Base-by-base conservation (phyloP, 495 filamentous ascomycete genomes). In the Echria macrotheca region DNA sequence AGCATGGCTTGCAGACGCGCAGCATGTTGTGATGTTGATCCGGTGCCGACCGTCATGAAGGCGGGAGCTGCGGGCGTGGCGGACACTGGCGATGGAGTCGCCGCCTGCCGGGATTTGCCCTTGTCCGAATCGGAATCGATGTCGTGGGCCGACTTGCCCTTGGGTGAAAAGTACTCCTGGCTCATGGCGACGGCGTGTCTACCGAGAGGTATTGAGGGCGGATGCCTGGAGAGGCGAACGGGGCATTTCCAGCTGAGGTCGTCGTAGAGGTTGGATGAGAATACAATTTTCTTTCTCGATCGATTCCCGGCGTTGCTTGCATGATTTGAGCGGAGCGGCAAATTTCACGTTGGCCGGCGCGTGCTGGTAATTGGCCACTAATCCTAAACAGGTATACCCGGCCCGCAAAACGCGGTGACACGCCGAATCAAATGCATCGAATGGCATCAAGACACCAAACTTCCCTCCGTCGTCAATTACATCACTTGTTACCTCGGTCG, bases 21-120 rank as follows among this genome's bases (percentile, higher is more conserved):
- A 6, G 75, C 77, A 57, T 81, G 85, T 49, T 89, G 80, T 42
- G 90, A 89, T 26, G 85, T 83, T 33, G 85, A 83, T 22, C 89
- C 89, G 54, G 76, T 81, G 36, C 90, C 90, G 28, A 96, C 89
- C 8, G 88, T 95, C 84, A 91, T 86, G 67, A 90, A 96, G 12
- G 74, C 71, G 26, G 85, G 86, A 36, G 73, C 56, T 47, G 69
- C 47, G 18, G 59, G 40, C n/a, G n/a, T n/a, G n/a, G n/a, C n/a
- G n/a, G n/a, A n/a, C n/a, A n/a, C n/a, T n/a, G n/a, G n/a, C 33
- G 64, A 22, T 24, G 60, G 39, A 32, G 64, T 22, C 24, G 45
- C 41, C 12, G 53, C 44, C 33, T 45, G 40, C 36, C 29, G 21
- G 22, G 29, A 29, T 24, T 21, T 21, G 38, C 28, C n/a, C 41